Evolutionary conservation across 257 asterid species (phyloP), one percentile per base, ranked within the genome.

Genomic region (Voacanga thouarsii): DNA sequence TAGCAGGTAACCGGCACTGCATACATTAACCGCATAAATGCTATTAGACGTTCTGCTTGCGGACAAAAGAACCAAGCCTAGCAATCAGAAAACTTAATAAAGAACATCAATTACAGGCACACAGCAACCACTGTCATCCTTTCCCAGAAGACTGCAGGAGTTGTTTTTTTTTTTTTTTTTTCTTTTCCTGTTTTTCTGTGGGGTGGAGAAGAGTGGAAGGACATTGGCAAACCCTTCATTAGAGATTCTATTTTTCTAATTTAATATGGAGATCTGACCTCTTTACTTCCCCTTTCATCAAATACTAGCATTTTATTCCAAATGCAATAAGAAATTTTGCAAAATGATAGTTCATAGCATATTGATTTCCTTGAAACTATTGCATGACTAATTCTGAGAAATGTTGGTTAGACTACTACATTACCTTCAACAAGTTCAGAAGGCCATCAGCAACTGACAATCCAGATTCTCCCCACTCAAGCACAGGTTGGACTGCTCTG

Each of bases 401-500:
- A 50, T 41, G 60, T 12, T 64, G 61, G 12, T 80, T 24, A 67
- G 44, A 44, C 15, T 23, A 56, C 44, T 57, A 30, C 60, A 60
- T 83, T 78, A 95, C 99, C 99, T 95, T 95, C 87, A 95, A 82
- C 57, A 95, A 87, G 85, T 91, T 89, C 26, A 90, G 86, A 76
- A 95, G 98, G 77, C 99, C 98, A 89, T 93, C 98, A 68, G 94
- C 97, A 28, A 95, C 96, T 72, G 90, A 84, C 80, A 85, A 79
- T 79, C 99, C 99, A 44, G 99, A 91, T 82, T 91, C 97, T 80
- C 99, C 99, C 98, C 97, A 90, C 87, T 87, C 89, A 33, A 95
- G 93, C 79, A 92, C 94, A 12, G 91, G 97, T 84, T 92, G 94
- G 85, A 93, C 89, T 72, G 98, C 97, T 84, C 98, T 85, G 23